Evolutionary conservation across 2,329 filamentous ascomycete species (phyloP).

Genomic region (Aureobasidium melanogenum): DNA sequence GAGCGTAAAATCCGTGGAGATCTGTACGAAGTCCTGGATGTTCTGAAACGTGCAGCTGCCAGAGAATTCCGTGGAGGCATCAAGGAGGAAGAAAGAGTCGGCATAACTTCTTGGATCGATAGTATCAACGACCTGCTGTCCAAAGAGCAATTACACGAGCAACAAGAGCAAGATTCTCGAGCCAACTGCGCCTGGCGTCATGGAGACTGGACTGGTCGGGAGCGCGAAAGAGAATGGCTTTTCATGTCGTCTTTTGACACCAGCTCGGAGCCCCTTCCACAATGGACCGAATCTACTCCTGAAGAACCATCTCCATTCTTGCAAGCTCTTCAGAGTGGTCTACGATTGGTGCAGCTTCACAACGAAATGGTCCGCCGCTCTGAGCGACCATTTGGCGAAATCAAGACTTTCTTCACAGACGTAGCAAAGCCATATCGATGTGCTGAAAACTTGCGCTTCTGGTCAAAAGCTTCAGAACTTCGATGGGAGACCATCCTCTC

Average conservation of each 20-base stretch:
- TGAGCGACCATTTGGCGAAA: constrained; percentile 76
- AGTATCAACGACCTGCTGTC: constrained; percentile 68
- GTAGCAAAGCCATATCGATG: constrained; percentile 89
- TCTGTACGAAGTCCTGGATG: constrained; percentile 76
- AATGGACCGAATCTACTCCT: constrained; percentile 53
- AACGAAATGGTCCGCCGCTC: constrained; percentile 83
- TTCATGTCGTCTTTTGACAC: constrained; percentile 72
- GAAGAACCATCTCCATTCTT: constrained; percentile 63
- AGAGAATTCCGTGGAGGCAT: constrained; percentile 80
- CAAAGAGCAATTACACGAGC: constrained; percentile 69
- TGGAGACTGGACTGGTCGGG: constrained; percentile 62
- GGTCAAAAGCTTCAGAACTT: constrained; percentile 91
- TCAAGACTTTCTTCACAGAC: constrained; percentile 83
- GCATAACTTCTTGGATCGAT: constrained; percentile 69
- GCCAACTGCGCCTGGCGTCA: constrained; percentile 65
- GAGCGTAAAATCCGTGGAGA: constrained; percentile 81
- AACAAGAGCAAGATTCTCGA: constrained; percentile 42
- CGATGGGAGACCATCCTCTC: constrained; percentile 81
- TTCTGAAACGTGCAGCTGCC: constrained; percentile 82
- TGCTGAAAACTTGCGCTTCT: constrained; percentile 89
- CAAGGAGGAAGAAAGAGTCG: constrained; percentile 65
- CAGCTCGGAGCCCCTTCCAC: constrained; percentile 48
- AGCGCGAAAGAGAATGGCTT: constrained; percentile 68
- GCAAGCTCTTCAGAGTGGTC: constrained; percentile 63
- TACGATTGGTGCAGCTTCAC: constrained; percentile 76